Conservation (phyloP, 176 grass and related monocot species). For the Puccinellia tenuiflora region DNA sequence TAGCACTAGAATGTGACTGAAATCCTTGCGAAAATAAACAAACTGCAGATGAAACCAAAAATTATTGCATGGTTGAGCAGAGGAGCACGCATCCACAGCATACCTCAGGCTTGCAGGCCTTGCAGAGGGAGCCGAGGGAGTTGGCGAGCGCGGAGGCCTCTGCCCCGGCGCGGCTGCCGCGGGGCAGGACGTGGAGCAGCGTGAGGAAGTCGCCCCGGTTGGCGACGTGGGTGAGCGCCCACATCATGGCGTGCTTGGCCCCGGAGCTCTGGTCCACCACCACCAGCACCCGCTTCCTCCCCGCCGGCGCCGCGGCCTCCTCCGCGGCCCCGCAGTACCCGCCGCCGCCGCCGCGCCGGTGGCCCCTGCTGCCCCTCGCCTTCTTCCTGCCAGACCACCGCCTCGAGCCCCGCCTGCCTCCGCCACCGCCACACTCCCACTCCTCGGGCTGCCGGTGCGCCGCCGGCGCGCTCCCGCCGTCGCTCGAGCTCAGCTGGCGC, state of each 20-base stretch:
- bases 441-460: background rate
- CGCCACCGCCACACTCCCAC: constrained; percentile 24
- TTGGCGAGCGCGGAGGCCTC: constrained; percentile 49
- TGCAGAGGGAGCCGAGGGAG: constrained; percentile 81
- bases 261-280: constrained; percentile 71
- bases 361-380: background rate
- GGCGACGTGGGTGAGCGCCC: constrained; percentile 87
- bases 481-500: constrained; percentile 50
- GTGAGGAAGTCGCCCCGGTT: constrained; percentile 85
- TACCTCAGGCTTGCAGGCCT: constrained; percentile 82
- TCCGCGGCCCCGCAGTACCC: constrained; percentile 30
- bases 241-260: constrained; percentile 97
- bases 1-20: background rate
- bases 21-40: background rate
- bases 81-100: background rate
- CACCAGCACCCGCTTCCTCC: constrained; percentile 91
- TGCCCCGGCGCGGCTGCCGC: background rate
- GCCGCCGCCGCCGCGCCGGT: constrained; percentile 26
- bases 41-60: background rate
- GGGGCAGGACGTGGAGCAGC: constrained; percentile 73
- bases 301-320: constrained; percentile 9
- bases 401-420: constrained; percentile 38
- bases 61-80: background rate
- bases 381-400: constrained; percentile 62
- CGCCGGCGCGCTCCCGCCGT: constrained; percentile 18